These are phyloP conservation scores for Fusarium albidum DNA, from an alignment of 2,329 filamentous ascomycete species.

Conservation along the genomic window DNA sequence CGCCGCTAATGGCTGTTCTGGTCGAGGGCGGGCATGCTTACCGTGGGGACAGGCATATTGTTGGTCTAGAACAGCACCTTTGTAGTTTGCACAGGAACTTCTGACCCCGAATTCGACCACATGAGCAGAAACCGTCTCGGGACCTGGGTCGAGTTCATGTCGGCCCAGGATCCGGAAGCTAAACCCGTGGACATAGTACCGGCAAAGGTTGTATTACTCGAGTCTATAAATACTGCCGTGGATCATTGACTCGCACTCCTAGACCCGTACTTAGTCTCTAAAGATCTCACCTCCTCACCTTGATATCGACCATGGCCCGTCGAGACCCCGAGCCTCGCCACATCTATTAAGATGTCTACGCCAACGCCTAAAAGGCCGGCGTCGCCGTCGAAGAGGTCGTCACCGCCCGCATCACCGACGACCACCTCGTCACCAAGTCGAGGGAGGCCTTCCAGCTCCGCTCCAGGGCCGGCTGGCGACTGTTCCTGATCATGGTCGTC, in stretches of 20 bases:
- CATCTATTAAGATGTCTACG: slow-evolving; percentile 31
- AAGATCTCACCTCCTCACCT: not conserved
- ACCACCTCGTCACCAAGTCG: slow-evolving; percentile 33
- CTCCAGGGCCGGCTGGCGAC: slow-evolving; percentile 31
- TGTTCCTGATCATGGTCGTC: slow-evolving; percentile 27
- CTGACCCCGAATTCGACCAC: slow-evolving; percentile 1
- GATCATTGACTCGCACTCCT: not conserved
- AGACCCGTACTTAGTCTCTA: too few species aligned
- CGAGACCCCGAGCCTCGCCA: slow-evolving; percentile 7
- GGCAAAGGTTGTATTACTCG: slow-evolving; percentile 2
- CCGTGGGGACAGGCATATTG: not conserved
- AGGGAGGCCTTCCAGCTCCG: slow-evolving; percentile 21
- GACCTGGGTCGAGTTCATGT: too few species aligned
- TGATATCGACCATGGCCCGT: not conserved
- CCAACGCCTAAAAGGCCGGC: slow-evolving; percentile 29
- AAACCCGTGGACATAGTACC: slow-evolving; percentile 1
- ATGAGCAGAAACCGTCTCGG: not conserved
- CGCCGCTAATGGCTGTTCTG: too few species aligned
- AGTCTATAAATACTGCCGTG: not conserved
- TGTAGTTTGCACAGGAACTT: not conserved
- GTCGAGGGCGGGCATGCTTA: too few species aligned
- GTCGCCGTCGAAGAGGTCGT: slow-evolving; percentile 33
- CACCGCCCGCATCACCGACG: slow-evolving; percentile 31
- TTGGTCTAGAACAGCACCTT: slow-evolving; percentile 1
- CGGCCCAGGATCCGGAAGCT: not conserved